phyloP scores from a whole-genome alignment of 331 rosid genomes.

The Quercus tomentella region DNA sequence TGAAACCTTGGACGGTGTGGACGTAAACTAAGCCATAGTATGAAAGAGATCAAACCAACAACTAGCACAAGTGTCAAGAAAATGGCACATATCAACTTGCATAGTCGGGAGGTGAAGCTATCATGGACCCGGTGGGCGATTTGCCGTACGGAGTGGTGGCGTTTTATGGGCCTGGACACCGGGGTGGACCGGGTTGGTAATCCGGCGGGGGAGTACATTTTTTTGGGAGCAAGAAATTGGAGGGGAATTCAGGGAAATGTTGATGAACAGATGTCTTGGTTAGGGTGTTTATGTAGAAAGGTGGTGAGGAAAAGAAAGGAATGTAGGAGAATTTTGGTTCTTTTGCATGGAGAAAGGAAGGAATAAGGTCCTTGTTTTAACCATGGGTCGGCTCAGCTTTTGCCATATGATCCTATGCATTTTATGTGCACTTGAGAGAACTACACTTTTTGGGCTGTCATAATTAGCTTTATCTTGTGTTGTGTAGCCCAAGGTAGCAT shows the following conservation, averaged over 20 bases:
- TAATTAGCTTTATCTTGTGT: background rate
- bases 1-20: constrained; percentile 84
- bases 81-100: constrained; percentile 60
- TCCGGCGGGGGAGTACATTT: constrained; percentile 23
- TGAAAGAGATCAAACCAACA: constrained; percentile 51
- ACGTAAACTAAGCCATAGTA: constrained; percentile 79
- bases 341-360: constrained; percentile 48
- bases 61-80: constrained; percentile 54
- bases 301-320: constrained; percentile 15
- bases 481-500: background rate
- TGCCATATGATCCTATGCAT: background rate
- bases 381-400: no score
- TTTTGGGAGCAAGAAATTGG: background rate
- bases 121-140: constrained; percentile 73
- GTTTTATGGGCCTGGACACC: constrained; percentile 24
- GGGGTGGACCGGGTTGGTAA: constrained; percentile 17
- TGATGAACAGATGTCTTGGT: background rate
- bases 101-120: constrained; percentile 71
- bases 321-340: constrained; percentile 25
- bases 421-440: background rate
- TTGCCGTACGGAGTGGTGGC: constrained; percentile 52
- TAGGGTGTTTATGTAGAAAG: constrained; percentile 23
- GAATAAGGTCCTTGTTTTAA: constrained; percentile 36
- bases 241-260: background rate
- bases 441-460: background rate